Conservation (phyloP, 2,329 filamentous ascomycete genomes). For the Fusarium coicis region DNA sequence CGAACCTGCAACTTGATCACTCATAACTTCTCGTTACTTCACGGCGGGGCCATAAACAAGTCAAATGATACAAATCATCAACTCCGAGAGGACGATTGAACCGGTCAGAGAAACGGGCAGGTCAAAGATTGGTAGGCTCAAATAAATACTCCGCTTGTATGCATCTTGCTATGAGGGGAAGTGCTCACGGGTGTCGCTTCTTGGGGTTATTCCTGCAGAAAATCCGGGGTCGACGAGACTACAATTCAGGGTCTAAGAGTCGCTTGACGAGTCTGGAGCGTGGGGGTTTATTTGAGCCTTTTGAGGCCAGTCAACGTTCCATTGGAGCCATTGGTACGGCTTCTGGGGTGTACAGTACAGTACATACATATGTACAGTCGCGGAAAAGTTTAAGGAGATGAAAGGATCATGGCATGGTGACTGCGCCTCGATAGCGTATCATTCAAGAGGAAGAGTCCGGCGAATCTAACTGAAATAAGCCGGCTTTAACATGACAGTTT, state of each 20-base stretch:
- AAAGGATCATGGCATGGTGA: conserved; percentile 6
- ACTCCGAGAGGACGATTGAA: conserved; percentile 17
- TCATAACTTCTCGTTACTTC: conserved; percentile 2
- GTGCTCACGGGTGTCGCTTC: conserved; percentile 27
- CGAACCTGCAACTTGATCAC: not conserved
- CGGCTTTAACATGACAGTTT: not conserved
- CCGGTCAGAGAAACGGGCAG: conserved; percentile 28
- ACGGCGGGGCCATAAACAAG: conserved; percentile 14
- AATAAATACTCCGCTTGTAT: conserved; percentile 28
- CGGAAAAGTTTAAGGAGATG: conserved; percentile 8
- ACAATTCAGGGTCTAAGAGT: conserved; percentile 24
- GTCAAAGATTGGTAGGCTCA: conserved; percentile 32
- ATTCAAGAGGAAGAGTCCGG: not conserved
- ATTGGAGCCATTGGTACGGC: not conserved
- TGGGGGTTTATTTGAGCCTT: conserved; percentile 31
- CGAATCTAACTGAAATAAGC: not conserved
- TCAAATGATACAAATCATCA: conserved; percentile 27
- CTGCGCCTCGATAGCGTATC: conserved; percentile 29
- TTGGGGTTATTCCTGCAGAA: conserved; percentile 27
- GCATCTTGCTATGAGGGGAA: conserved; percentile 28
- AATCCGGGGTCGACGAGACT: conserved; percentile 38
- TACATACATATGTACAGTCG: conserved; percentile 1
- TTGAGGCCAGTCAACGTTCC: conserved; percentile 11
- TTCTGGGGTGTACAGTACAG: not conserved
- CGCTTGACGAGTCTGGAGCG: conserved; percentile 15